Base-by-base conservation (phyloP, 768 basidiomycete genomes). In the Royoungia palumana region DNA sequence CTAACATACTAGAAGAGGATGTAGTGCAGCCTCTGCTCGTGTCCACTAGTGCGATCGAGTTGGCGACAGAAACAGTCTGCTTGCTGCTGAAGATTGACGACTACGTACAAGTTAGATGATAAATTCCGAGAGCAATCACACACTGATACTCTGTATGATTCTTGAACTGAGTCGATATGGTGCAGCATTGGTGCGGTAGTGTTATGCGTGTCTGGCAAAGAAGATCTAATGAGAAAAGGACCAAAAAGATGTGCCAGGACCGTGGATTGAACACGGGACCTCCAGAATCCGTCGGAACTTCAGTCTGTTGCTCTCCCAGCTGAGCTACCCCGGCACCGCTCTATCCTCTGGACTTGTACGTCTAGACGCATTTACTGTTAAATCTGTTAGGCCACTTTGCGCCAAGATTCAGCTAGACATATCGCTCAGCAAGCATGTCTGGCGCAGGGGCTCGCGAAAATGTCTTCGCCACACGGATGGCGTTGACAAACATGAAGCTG, bases 31-130 rank as follows among this genome's bases (percentile, higher is more conserved):
- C 94, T 27, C 73, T 99, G 49, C 73, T 98, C 41, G 96, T 99
- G 14, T 87, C 89, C 16, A 98, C 96, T 22, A 94, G 91, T 57
- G 96, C 96, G 10, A 75, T 98, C 47, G 95, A 99, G 70, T 76
- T 98, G 43, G 76, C 96, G 20, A 96, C 95, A 11, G 96, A 99
- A 73, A 98, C 96, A 2, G 95, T 98, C n/a, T 92, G 94, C 57
- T 70, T 99, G 59, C 69, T 99, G 63, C 70, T 99, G 65, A 91
- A 96, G 73, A 97, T 99, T 13, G 95, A 97, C 65, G 95, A 93
- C 61, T 93, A 90, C 59, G 88, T 90, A 52, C 88, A 89, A 70
- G 75, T 83, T 53, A 80, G 88, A 69, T 87, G 72, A 65, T 40
- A 41, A n/a, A 32, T 22, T n/a, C 6, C 13, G 6, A 38, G 35